Evolutionary conservation across 352 stramenopile genomes (phyloP).

Genomic region (Phytopythium helicoides): DNA sequence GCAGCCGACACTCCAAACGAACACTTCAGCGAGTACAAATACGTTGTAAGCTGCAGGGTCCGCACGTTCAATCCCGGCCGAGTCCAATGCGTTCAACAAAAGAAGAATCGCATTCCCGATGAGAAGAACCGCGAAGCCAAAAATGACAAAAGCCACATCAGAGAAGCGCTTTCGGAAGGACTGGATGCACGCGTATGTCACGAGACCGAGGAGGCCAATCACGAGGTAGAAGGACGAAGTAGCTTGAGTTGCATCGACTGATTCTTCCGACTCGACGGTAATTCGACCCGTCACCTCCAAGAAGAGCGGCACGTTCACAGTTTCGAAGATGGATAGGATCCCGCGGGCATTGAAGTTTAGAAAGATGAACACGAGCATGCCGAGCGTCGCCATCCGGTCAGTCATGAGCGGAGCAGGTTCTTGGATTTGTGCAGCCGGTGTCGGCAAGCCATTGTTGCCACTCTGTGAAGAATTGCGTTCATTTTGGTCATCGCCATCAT

Average conservation of each 20-base stretch:
- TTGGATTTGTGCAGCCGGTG: background rate
- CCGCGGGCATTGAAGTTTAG: constrained; percentile 60
- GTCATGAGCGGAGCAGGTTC: constrained; percentile 15
- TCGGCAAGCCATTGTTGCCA: background rate
- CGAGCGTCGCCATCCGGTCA: constrained; percentile 29
- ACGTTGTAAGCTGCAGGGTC: constrained; percentile 20
- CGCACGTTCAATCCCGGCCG: background rate
- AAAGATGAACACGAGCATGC: constrained; percentile 61
- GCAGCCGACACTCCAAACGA: constrained; percentile 66
- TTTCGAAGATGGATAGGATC: constrained; percentile 72
- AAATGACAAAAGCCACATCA: constrained; percentile 41
- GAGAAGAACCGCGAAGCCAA: constrained; percentile 45
- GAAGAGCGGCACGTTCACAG: constrained; percentile 65
- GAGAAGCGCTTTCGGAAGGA: constrained; percentile 28
- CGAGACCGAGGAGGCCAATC: constrained; percentile 48
- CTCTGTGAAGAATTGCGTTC: background rate
- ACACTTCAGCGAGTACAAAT: constrained; percentile 41
- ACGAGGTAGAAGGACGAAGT: constrained; percentile 51
- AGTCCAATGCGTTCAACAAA: constrained; percentile 14
- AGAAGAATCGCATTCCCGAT: constrained; percentile 49
- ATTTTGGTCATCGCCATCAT: background rate
- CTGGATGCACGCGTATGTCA: constrained; percentile 41
- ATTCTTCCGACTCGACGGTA: constrained; percentile 17
- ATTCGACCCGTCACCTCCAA: constrained; percentile 35
- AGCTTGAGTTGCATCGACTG: constrained; percentile 19